Percentiles rank a stretch among this genome's conserved stretches.
Conservation (phyloP, 768 basidiomycete genomes). For the Russula earlei region DNA sequence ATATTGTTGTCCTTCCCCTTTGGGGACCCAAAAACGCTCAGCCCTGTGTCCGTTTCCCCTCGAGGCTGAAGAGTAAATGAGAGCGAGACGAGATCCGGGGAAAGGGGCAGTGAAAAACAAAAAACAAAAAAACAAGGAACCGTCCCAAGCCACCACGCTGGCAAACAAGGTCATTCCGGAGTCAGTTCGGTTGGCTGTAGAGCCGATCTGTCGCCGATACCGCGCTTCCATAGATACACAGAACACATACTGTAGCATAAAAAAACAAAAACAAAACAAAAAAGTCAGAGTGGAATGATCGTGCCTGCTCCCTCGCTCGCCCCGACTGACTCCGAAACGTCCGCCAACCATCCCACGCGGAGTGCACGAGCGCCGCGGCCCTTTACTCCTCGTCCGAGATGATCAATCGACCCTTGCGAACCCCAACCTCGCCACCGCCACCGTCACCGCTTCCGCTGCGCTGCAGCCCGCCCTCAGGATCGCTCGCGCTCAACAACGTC, state of each 20-base stretch:
- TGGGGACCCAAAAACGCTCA: too few species aligned
- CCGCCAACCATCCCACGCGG: conserved; percentile 7
- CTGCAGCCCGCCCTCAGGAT: too few species aligned
- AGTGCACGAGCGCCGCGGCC: conserved; percentile 17
- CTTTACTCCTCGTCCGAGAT: conserved; percentile 32
- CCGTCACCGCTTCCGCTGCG: too few species aligned
- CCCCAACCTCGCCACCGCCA: conserved; percentile 6
- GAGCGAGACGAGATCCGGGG: too few species aligned
- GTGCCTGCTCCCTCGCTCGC: background rate
- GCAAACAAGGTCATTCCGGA: background rate
- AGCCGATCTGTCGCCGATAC: conserved; percentile 8
- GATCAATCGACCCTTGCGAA: conserved; percentile 27
- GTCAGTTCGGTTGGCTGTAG: conserved; percentile 3
- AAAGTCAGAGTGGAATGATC: too few species aligned
- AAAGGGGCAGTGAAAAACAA: too few species aligned
- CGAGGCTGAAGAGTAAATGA: too few species aligned
- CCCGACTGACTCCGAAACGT: background rate
- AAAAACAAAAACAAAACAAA: background rate
- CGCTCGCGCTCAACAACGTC: too few species aligned
- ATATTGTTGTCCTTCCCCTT: background rate
- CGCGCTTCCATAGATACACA: background rate
- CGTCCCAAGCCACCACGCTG: background rate
- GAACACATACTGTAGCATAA: too few species aligned
- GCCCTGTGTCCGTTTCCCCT: too few species aligned
- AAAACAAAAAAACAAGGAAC: background rate